Base-by-base conservation (phyloP, 1,284 basidiomycete genomes). In the Entoloma clypeatum region DNA sequence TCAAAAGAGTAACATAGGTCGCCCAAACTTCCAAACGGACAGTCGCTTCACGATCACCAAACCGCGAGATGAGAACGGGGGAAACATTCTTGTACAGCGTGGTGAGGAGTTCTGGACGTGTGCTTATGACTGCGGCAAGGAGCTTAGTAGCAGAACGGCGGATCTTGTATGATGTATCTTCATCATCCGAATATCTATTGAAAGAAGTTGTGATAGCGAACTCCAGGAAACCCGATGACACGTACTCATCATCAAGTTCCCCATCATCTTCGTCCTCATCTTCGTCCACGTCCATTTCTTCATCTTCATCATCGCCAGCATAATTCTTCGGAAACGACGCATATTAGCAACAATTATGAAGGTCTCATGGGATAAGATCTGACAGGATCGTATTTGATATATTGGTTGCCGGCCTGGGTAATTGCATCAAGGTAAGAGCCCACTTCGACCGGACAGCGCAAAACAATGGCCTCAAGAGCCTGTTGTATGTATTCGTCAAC, bases 111-210 rank as follows among this genome's bases (percentile, higher is more conserved):
- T 96, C 95, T 1, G 92, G 86, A 8, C 92, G 86, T 4, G 94
- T 95, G 10, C 77, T 79, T 49, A 98, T 85, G 35, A 96, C 73
- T 1, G 89, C 86, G 9, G 82, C 71, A 9, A 99, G 74, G 2
- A 98, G 71, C 60, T 97, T 97, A 17, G 92, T 92, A 4, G 96
- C 86, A 3, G 91, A 86, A 39, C 95, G 80, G 46, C 96, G 84
- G 47, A 97, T 92, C 67, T 97, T 98, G 79, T 97, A 99, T 0
- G 94, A 97, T n/a, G 91, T 87, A 59, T 99, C 96, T 59, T 99
- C 96, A 51, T 99, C 95, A 55, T 99, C 95, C 5, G 92, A 92
- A 61, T 97, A 97, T 50, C 88, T 92, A 26, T 33, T 3, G 17
- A 8, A 10, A 10, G 5, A 27, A 25, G 42, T 27, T 16, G 19